Percentiles rank a stretch among this genome's conserved stretches.
Conservation (phyloP, 1,139 yeast genomes). For the Hyphopichia buzzinii region DNA sequence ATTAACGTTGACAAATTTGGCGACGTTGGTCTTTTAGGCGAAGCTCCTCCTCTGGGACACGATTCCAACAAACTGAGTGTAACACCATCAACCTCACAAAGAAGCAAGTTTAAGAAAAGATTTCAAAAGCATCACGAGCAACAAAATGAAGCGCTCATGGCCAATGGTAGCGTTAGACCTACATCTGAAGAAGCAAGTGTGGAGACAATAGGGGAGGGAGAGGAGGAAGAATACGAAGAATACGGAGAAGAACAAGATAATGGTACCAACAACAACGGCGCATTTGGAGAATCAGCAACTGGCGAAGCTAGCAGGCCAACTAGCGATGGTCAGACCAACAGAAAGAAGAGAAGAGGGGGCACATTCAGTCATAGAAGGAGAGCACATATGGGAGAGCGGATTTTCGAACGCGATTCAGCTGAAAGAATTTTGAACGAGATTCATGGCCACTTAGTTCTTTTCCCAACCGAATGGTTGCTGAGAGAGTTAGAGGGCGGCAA, state of each 20-base stretch:
- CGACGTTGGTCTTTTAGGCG: constrained; percentile 40
- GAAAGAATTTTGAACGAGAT: constrained; percentile 68
- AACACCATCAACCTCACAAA: constrained; percentile 1
- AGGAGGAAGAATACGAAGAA: constrained; percentile 8
- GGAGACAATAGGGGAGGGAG: too few relatives aligned
- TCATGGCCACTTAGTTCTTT: constrained; percentile 86
- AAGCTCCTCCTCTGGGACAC: constrained; percentile 29
- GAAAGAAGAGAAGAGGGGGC: constrained; percentile 29
- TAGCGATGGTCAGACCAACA: constrained; percentile 1
- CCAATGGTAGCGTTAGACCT: not conserved
- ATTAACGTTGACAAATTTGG: constrained; percentile 22
- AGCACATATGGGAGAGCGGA: constrained; percentile 47
- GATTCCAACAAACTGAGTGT: not conserved
- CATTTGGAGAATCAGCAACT: constrained; percentile 1
- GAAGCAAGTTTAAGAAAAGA: constrained; percentile 7
- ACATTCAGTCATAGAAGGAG: constrained; percentile 39
- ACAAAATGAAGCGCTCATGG: constrained; percentile 5
- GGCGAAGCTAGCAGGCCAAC: constrained; percentile 1
- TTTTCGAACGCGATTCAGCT: constrained; percentile 76
- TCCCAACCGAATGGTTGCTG: constrained; percentile 89
- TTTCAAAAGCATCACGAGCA: constrained; percentile 1
- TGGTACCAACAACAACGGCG: constrained; percentile 1
- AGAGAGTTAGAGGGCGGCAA: constrained; percentile 86
- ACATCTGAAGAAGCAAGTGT: constrained; percentile 5
- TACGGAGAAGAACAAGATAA: constrained; percentile 7